Percentiles rank a stretch among this genome's conserved stretches.
These are phyloP conservation scores for Friedmanniomyces simplex DNA, from an alignment of 495 filamentous ascomycete genomes.

Conservation along the genomic window DNA sequence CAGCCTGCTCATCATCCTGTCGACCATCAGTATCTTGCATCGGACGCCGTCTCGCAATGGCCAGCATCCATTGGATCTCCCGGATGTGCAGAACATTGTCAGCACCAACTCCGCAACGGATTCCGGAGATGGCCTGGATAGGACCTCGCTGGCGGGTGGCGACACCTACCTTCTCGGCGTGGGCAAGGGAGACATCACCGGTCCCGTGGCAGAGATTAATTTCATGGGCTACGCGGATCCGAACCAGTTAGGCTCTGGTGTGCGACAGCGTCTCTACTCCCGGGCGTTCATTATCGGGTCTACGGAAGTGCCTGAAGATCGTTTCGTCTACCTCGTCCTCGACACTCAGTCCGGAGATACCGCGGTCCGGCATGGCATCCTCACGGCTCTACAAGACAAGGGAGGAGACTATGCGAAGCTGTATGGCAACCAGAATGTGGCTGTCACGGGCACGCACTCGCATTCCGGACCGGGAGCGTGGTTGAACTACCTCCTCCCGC, in stretches of 20 bases:
- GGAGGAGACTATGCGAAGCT: slow-evolving; percentile 54
- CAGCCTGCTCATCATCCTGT: slow-evolving; percentile 11
- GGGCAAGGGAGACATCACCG: slow-evolving; percentile 91
- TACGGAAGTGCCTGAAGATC: slow-evolving; percentile 50
- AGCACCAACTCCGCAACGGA: neutral
- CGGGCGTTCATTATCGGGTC: slow-evolving; percentile 83
- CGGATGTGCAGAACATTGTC: too few species aligned
- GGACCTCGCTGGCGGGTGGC: neutral
- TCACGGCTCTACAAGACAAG: slow-evolving; percentile 56
- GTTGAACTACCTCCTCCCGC: slow-evolving; percentile 92
- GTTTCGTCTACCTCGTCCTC: slow-evolving; percentile 80
- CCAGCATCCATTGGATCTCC: slow-evolving; percentile 6
- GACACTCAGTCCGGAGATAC: slow-evolving; percentile 89
- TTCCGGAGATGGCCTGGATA: neutral
- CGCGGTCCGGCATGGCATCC: slow-evolving; percentile 73
- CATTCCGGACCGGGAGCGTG: slow-evolving; percentile 89
- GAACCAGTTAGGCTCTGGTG: slow-evolving; percentile 74
- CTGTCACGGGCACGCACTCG: slow-evolving; percentile 86
- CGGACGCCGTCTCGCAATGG: neutral
- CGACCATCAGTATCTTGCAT: slow-evolving; percentile 13
- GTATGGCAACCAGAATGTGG: slow-evolving; percentile 78
- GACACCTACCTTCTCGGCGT: slow-evolving; percentile 68
- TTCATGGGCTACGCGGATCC: slow-evolving; percentile 88
- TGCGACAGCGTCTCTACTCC: slow-evolving; percentile 83
- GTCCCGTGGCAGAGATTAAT: slow-evolving; percentile 80